A percentile compares a stretch with the other conserved stretches of the same genome.
Evolutionary conservation across 768 basidiomycete genomes (phyloP).

Genomic region (Mycena sanguinolenta): DNA sequence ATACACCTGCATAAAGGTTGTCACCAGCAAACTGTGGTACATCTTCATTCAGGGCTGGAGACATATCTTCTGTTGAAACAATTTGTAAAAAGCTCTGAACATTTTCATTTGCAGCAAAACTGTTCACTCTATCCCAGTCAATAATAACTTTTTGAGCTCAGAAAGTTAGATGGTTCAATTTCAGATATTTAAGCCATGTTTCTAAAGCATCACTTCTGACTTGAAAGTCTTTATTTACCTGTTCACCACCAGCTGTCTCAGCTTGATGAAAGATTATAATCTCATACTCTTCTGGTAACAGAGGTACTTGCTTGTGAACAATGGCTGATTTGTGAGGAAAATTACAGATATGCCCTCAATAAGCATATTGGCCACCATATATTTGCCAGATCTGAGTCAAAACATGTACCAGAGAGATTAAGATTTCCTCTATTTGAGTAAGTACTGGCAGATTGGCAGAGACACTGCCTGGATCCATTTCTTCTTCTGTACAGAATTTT

Average conservation of each 20-base stretch:
- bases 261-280: slow-evolving; percentile 18
- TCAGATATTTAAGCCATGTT: slow-evolving; percentile 14
- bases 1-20: not conserved
- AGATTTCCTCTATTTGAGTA: slow-evolving; percentile 13
- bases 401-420: slow-evolving; percentile 18
- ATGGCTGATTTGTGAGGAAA: slow-evolving; percentile 9
- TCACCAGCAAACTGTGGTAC: slow-evolving; percentile 15
- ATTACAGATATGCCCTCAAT: slow-evolving; percentile 24
- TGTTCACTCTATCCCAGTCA: not conserved
- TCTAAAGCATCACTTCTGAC: not conserved
- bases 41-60: not conserved
- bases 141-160: not conserved
- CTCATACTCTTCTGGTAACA: slow-evolving; percentile 26
- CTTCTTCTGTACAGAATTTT: not conserved
- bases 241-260: not conserved
- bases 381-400: slow-evolving; percentile 18
- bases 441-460: not conserved
- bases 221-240: slow-evolving; percentile 3
- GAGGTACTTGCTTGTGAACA: slow-evolving; percentile 8
- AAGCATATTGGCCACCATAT: slow-evolving; percentile 19
- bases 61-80: not conserved
- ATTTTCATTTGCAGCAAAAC: not conserved
- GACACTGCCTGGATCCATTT: not conserved
- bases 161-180: slow-evolving; percentile 13
- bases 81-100: not conserved